These are phyloP conservation scores for Suillus alpinus DNA, from an alignment of 768 basidiomycete genomes.

Conservation along the genomic window DNA sequence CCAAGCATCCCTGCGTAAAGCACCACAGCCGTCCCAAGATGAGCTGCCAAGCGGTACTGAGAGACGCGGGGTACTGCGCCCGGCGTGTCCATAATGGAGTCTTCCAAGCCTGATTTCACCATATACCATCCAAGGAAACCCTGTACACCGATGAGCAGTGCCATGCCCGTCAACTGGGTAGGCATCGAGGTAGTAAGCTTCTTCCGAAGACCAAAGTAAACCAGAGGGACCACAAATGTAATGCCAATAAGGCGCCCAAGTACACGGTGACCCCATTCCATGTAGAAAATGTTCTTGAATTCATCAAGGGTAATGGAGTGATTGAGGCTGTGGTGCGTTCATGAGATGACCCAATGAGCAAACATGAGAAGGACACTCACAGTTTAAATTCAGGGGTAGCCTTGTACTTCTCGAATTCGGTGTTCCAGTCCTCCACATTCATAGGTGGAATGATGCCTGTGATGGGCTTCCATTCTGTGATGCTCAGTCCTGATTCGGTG, in stretches of 20 bases:
- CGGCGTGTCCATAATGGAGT: slow-evolving; percentile 73
- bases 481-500: slow-evolving; percentile 95
- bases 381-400: slow-evolving; percentile 93
- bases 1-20: slow-evolving; percentile 94
- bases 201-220: slow-evolving; percentile 74
- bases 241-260: slow-evolving; percentile 86
- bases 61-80: slow-evolving; percentile 92
- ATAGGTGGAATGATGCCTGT: slow-evolving; percentile 87
- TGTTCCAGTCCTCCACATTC: slow-evolving; percentile 71
- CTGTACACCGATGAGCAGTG: slow-evolving; percentile 83
- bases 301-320: slow-evolving; percentile 82
- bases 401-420: slow-evolving; percentile 93
- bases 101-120: slow-evolving; percentile 95
- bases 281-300: slow-evolving; percentile 95
- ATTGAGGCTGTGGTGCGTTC: slow-evolving; percentile 61
- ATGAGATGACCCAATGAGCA: slow-evolving; percentile 5
- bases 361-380: slow-evolving; percentile 45
- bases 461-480: slow-evolving; percentile 96
- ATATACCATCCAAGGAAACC: slow-evolving; percentile 98
- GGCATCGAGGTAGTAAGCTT: slow-evolving; percentile 65
- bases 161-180: slow-evolving; percentile 66
- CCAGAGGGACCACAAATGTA: slow-evolving; percentile 79
- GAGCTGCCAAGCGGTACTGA: slow-evolving; percentile 94
- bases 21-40: slow-evolving; percentile 86
- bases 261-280: slow-evolving; percentile 97